These are phyloP conservation scores for Nannochloris sp. DNA, from an alignment of 139 green algal species.

Conservation along the genomic window DNA sequence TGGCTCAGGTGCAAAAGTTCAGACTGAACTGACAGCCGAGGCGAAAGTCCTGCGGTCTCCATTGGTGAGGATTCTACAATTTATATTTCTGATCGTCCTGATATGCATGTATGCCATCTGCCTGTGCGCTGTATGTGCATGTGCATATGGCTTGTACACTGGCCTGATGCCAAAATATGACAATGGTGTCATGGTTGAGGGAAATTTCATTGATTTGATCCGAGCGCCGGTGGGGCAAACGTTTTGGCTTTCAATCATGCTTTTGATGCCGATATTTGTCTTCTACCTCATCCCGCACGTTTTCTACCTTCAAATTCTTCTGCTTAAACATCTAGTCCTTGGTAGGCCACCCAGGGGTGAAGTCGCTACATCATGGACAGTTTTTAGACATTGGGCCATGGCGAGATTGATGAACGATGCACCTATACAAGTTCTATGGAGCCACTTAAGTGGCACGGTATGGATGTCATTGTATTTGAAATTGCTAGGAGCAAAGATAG, in stretches of 20 bases:
- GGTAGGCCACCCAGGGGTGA: background rate
- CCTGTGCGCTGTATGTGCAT: background rate
- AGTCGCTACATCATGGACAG: background rate
- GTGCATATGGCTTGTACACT: background rate
- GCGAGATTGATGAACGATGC: background rate
- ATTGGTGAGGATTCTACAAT: background rate
- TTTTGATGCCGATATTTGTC: background rate
- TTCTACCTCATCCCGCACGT: background rate
- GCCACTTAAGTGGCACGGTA: background rate
- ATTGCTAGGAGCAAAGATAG: background rate
- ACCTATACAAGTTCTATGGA: background rate
- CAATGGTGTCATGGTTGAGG: background rate
- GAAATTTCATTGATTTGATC: background rate
- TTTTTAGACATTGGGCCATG: constrained; percentile 2
- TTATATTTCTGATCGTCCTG: background rate
- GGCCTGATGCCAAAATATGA: background rate
- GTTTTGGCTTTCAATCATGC: constrained; percentile 1
- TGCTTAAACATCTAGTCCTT: background rate
- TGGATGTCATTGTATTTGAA: background rate
- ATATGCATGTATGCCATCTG: background rate
- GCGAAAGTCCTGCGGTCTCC: background rate
- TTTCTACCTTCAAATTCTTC: background rate
- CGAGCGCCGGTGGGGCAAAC: background rate
- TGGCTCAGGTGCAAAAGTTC: background rate
- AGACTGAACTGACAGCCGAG: background rate